Conservation (phyloP, 192 early-diverging fungal species). For the Backusella westeae region DNA sequence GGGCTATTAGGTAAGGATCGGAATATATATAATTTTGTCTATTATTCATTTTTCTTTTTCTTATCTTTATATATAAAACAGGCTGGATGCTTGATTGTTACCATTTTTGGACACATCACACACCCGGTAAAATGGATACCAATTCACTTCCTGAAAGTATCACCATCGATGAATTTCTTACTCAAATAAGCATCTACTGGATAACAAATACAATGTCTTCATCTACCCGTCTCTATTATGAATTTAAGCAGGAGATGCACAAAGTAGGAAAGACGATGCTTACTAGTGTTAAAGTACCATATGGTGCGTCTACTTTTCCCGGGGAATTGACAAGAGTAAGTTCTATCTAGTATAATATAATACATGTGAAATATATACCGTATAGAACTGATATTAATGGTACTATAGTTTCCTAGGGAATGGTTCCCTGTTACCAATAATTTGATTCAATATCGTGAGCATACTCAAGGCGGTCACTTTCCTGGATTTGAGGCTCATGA, state of each 20-base stretch:
- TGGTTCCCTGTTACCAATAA: neutral
- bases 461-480: constrained; percentile 57
- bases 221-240: constrained; percentile 63
- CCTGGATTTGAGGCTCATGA: constrained; percentile 56
- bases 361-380: neutral
- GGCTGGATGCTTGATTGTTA: constrained; percentile 31
- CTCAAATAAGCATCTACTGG: constrained; percentile 54
- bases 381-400: neutral
- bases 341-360: no score
- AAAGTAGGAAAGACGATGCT: neutral
- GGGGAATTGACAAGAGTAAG: neutral
- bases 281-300: neutral
- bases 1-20: constrained; percentile 16
- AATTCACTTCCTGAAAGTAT: constrained; percentile 14
- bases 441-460: neutral
- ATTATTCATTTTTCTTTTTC: neutral
- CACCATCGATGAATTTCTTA: constrained; percentile 26
- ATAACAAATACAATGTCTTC: constrained; percentile 58
- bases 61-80: neutral
- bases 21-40: neutral
- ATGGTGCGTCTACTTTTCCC: neutral
- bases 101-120: constrained; percentile 24
- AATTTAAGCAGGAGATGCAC: constrained; percentile 32
- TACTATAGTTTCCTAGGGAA: neutral
- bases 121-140: neutral